Evolutionary conservation across 2,329 filamentous ascomycete genomes (phyloP), one percentile per base, ranked within the genome.

Genomic region (Akanthomyces uredinophilus): DNA sequence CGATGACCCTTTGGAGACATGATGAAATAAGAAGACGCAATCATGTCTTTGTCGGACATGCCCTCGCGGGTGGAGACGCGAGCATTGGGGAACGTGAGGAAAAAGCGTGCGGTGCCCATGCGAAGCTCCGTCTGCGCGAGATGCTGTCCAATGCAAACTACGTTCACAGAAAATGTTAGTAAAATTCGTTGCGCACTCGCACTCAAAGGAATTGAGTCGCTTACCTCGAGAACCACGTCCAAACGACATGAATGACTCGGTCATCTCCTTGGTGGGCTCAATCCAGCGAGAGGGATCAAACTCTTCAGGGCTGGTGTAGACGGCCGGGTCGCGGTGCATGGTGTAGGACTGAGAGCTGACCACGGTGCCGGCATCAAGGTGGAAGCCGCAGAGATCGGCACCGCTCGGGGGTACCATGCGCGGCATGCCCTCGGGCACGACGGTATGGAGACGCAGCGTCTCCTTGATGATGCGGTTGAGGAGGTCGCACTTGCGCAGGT

Each of bases 101-200:
- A 84, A 70, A 87, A 83, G 7, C 77, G 72, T 0, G 82, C 79
- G 0, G 78, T 74, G 0, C 77, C 81, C 50, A 83, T 76, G 6
- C 83, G 75, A 35, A 87, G 67, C 66, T 87, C 83, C 71, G 83
- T 83, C 20, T 75, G 73, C 0, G 84, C 84, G 20, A 87, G 74
- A 64, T 86, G 82, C 37, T 83, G 72, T 1, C 84, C 84, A 16
- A 88, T 73, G 64, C 85, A 87, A 2, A 71, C 72, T 76, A 63
- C 5, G 11, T 50, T n/a, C 20, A 24, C 47, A 32, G 16, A n/a
- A 10, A 49, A 27, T 37, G 2, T 39, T 24, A 50, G 46, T 7
- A 35, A 13, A 11, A 10, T 10, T 3, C 35, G 8, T 37, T 37
- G 10, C 35, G 11, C 11, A 13, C 35, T 32, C n/a, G 29, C 29